phyloP scores from a whole-genome alignment of 441 rosid species.

The Mallotus japonicus region DNA sequence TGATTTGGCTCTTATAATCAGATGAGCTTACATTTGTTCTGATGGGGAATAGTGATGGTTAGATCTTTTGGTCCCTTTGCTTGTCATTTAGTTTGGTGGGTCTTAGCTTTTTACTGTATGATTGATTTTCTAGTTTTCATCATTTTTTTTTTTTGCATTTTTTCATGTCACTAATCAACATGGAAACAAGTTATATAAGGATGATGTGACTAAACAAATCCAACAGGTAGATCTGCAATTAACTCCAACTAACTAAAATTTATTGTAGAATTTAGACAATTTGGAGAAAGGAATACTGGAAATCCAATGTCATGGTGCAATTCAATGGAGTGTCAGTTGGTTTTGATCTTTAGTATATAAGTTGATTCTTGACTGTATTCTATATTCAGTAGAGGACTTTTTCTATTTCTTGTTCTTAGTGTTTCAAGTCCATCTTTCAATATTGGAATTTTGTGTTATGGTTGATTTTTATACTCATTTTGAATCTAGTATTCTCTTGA shows the following conservation, averaged over 20 bases:
- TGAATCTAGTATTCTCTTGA: neutral
- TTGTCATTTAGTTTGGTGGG: neutral
- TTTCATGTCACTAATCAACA: slow-evolving; percentile 77
- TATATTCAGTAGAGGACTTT: neutral
- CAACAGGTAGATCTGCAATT: slow-evolving; percentile 60
- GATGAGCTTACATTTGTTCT: slow-evolving; percentile 82
- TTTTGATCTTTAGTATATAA: neutral
- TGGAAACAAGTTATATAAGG: slow-evolving; percentile 64
- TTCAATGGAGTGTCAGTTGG: neutral
- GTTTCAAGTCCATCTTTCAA: neutral
- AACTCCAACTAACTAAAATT: neutral
- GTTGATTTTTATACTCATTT: neutral
- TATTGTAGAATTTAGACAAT: neutral
- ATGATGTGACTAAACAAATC: slow-evolving; percentile 60
- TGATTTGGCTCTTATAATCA: slow-evolving; percentile 60
- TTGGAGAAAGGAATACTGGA: neutral
- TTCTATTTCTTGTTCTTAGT: neutral
- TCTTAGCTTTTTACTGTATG: slow-evolving; percentile 7
- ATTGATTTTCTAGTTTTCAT: slow-evolving; percentile 20
- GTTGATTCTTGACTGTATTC: neutral
- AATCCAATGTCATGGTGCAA: slow-evolving; percentile 1
- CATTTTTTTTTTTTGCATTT: slow-evolving; percentile 46
- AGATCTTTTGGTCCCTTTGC: slow-evolving; percentile 20
- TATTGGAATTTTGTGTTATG: neutral
- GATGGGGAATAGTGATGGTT: slow-evolving; percentile 93